These are phyloP conservation scores for Neonectria coccinea DNA, from an alignment of 2,329 filamentous ascomycete genomes.

Conservation along the genomic window DNA sequence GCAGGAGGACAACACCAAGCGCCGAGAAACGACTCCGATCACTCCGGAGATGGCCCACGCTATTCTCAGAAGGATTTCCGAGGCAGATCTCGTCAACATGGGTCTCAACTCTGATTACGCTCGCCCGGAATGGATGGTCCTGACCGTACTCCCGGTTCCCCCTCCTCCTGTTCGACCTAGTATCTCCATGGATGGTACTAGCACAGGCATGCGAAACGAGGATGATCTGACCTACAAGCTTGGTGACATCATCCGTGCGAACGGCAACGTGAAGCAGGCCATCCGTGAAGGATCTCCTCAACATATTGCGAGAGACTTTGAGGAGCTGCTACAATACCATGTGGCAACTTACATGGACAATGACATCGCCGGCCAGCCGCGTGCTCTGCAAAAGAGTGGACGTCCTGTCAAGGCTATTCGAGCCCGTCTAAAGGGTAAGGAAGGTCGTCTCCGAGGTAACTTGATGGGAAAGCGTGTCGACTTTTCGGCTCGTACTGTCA, in stretches of 20 bases:
- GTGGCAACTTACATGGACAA: conserved; percentile 99
- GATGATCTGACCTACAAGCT: conserved; percentile 99
- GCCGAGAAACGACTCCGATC: conserved; percentile 83
- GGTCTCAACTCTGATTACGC: conserved; percentile 95
- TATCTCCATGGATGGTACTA: conserved; percentile 96
- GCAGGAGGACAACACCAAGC: conserved; percentile 76
- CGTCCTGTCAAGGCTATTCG: conserved; percentile 97
- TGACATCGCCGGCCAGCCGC: conserved; percentile 94
- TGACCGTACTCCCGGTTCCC: conserved; percentile 94
- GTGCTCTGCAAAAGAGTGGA: conserved; percentile 95
- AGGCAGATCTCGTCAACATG: conserved; percentile 85
- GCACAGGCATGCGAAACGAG: conserved; percentile 92
- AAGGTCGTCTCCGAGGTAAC: conserved; percentile 96
- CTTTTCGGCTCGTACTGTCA: conserved; percentile 99
- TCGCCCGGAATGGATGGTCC: conserved; percentile 97
- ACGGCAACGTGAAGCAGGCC: conserved; percentile 91
- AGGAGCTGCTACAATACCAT: conserved; percentile 93
- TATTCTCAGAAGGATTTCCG: conserved; percentile 86
- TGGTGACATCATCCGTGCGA: conserved; percentile 97
- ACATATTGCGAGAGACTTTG: conserved; percentile 92
- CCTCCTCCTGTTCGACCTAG: conserved; percentile 95
- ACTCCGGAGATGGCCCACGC: conserved; percentile 86
- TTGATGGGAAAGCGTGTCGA: conserved; percentile 99
- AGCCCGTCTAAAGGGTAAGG: conserved; percentile 97
- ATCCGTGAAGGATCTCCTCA: conserved; percentile 91